Conservation (phyloP, 345 rosid genomes). For the Diplotaxis tenuifolia region DNA sequence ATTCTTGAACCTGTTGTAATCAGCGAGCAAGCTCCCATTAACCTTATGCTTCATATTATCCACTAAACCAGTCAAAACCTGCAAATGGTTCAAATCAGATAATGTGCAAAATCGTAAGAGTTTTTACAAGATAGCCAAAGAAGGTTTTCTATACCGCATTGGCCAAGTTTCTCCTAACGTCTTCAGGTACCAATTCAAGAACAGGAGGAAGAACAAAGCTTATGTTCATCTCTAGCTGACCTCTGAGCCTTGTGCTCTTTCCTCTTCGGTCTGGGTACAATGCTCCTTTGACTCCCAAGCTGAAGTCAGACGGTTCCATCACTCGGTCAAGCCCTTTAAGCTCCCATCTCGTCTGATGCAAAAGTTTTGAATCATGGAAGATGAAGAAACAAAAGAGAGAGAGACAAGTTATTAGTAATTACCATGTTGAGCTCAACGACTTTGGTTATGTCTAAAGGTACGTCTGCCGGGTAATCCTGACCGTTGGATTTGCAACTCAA, state of each 20-base stretch:
- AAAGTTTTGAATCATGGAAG: background rate
- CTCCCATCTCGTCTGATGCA: slow-evolving; percentile 70
- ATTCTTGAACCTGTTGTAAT: slow-evolving; percentile 65
- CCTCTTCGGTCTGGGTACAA: slow-evolving; percentile 61
- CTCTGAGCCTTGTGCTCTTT: slow-evolving; percentile 56
- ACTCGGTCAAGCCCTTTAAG: slow-evolving; percentile 65
- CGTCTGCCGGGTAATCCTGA: slow-evolving; percentile 62
- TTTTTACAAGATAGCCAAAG: background rate
- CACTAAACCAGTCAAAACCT: slow-evolving; percentile 66
- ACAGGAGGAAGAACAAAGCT: slow-evolving; percentile 77
- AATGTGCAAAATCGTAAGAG: background rate
- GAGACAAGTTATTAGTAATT: slow-evolving; percentile 20
- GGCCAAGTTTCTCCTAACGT: slow-evolving; percentile 58
- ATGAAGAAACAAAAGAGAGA: background rate
- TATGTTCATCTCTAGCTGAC: slow-evolving; percentile 70
- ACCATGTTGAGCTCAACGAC: slow-evolving; percentile 79
- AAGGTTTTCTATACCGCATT: slow-evolving; percentile 42
- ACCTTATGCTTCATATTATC: slow-evolving; percentile 84
- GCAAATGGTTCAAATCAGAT: slow-evolving; percentile 1
- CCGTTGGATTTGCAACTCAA: slow-evolving; percentile 65
- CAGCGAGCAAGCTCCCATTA: slow-evolving; percentile 72
- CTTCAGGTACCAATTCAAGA: slow-evolving; percentile 64
- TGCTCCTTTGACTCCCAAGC: slow-evolving; percentile 63
- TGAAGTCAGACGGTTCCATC: slow-evolving; percentile 62
- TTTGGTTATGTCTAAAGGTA: slow-evolving; percentile 58